Evolutionary conservation across 345 rosid species (phyloP).

Genomic region (Anacardium occidentale): DNA sequence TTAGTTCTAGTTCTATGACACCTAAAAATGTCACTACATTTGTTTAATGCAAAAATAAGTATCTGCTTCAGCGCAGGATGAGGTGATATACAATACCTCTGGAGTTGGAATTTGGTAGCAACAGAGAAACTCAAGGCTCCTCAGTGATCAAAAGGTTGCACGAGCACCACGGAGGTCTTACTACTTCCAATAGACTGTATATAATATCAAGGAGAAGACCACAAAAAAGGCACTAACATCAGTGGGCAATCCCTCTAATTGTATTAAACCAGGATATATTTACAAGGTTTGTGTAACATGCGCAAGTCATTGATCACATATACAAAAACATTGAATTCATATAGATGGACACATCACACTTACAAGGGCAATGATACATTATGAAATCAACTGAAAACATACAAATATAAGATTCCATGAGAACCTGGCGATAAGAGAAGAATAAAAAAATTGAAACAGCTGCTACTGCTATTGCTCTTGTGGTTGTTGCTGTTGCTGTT

Average conservation of each 20-base stretch:
- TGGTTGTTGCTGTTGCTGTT: slow-evolving; percentile 14
- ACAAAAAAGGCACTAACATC: not conserved
- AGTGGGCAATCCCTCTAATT: not conserved
- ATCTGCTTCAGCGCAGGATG: no score
- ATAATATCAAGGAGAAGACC: not conserved
- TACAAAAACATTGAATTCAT: not conserved
- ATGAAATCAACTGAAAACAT: slow-evolving; percentile 1
- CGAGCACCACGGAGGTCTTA: not conserved
- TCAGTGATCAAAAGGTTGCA: not conserved
- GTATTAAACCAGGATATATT: not conserved
- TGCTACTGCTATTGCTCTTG: slow-evolving; percentile 12
- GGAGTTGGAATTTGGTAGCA: not conserved
- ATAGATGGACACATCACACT: not conserved
- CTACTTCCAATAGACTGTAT: not conserved
- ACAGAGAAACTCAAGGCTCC: not conserved
- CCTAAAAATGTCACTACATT: not conserved
- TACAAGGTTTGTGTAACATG: not conserved
- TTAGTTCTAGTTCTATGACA: not conserved
- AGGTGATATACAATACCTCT: not conserved
- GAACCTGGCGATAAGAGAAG: not conserved
- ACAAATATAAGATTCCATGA: slow-evolving; percentile 17
- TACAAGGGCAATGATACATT: not conserved
- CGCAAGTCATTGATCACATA: not conserved
- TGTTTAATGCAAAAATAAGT: not conserved
- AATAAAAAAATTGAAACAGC: not conserved